Evolutionary conservation across 169 alveolate genomes (phyloP).

Genomic region (Plasmodium coatneyi): DNA sequence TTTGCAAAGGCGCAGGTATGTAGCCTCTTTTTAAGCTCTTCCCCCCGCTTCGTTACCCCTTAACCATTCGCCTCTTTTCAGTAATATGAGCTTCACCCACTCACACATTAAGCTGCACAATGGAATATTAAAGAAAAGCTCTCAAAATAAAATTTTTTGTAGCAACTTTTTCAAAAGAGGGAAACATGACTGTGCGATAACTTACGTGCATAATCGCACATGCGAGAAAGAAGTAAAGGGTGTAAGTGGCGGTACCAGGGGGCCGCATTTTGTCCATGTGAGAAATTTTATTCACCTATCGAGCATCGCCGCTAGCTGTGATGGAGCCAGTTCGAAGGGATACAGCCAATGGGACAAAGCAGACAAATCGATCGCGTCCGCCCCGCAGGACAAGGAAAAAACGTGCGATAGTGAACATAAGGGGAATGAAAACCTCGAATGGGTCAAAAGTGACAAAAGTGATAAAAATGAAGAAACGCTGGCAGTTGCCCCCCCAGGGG

Average conservation of each 20-base stretch:
- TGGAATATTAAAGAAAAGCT: constrained; percentile 15
- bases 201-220: neutral
- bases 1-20: constrained; percentile 1
- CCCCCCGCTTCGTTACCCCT: neutral
- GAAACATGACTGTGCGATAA: neutral
- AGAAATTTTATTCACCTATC: neutral
- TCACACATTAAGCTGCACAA: constrained; percentile 19
- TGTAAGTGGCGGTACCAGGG: neutral
- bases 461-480: neutral
- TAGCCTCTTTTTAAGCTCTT: neutral
- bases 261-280: neutral
- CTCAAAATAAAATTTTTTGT: constrained; percentile 5
- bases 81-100: constrained; percentile 19
- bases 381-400: neutral
- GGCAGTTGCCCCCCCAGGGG: neutral
- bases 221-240: neutral
- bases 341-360: neutral
- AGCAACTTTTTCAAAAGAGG: constrained; percentile 18
- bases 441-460: neutral
- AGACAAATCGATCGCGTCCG: neutral
- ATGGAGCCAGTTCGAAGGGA: neutral
- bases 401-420: neutral
- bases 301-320: neutral
- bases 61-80: constrained; percentile 4
- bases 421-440: neutral